A percentile compares a stretch with the other conserved stretches of the same genome.
Evolutionary conservation across 768 basidiomycete species (phyloP).

Genomic region (Boletus rubropictus): DNA sequence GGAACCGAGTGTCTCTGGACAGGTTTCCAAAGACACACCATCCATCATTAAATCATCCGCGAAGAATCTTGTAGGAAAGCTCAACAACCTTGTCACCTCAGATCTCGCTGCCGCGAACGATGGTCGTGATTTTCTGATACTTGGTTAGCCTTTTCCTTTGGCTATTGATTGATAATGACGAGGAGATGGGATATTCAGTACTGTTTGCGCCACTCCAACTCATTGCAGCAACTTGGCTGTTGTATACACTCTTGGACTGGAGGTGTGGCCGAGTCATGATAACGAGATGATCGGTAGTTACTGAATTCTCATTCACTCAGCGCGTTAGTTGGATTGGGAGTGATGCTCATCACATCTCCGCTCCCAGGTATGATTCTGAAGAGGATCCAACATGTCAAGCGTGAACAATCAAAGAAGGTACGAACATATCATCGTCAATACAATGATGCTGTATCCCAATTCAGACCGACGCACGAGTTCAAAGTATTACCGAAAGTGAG

Average conservation of each 20-base stretch:
- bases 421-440: background rate
- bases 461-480: slow-evolving; percentile 1
- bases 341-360: background rate
- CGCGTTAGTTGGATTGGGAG: background rate
- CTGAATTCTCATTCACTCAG: background rate
- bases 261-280: background rate
- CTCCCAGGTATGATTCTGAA: background rate
- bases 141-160: background rate
- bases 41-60: background rate
- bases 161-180: background rate
- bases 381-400: background rate
- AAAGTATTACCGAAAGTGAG: background rate
- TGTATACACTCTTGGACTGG: slow-evolving; percentile 3
- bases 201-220: background rate
- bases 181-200: background rate
- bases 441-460: background rate
- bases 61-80: background rate
- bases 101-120: background rate
- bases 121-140: slow-evolving; percentile 1
- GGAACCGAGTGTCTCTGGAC: background rate
- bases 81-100: slow-evolving; percentile 3
- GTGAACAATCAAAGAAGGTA: slow-evolving; percentile 2
- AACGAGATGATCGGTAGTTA: background rate
- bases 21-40: background rate
- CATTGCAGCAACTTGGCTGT: background rate